These are phyloP conservation scores for Quercus phellos DNA, from an alignment of 331 rosid genomes.

Conservation along the genomic window DNA sequence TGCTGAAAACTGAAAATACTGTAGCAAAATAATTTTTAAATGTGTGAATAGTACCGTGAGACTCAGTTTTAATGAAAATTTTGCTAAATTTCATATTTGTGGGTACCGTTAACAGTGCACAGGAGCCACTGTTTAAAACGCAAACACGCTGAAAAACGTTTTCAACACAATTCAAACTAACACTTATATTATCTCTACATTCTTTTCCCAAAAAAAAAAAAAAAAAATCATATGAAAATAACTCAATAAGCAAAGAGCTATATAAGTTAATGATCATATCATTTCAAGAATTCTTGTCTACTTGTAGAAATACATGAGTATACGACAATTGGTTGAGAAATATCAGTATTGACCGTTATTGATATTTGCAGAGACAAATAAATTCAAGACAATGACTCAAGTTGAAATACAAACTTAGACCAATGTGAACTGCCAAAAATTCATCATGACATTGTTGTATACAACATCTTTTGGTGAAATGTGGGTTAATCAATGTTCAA, in stretches of 20 bases:
- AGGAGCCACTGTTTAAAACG: accelerated
- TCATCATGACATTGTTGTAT: background rate
- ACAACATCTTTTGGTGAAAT: too few relatives aligned
- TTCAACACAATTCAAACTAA: too few relatives aligned
- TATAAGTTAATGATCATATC: too few relatives aligned
- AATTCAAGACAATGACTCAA: background rate
- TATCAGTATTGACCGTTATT: background rate
- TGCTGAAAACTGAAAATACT: accelerated
- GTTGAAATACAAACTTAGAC: background rate
- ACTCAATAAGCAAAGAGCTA: background rate
- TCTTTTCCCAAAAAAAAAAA: too few relatives aligned
- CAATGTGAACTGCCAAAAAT: background rate
- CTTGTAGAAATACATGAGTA: too few relatives aligned
- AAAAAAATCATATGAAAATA: background rate
- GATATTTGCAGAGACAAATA: background rate
- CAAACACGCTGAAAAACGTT: too few relatives aligned
- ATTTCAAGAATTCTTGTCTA: too few relatives aligned
- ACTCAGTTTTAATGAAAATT: too few relatives aligned
- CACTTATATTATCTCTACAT: too few relatives aligned
- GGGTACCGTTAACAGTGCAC: accelerated
- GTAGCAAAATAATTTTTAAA: too few relatives aligned
- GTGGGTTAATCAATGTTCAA: background rate
- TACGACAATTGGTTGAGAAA: background rate
- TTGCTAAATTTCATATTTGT: too few relatives aligned
- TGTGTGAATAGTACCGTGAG: accelerated